phyloP scores from a whole-genome alignment of 2,329 filamentous ascomycete genomes.

The Fusarium avenaceum region DNA sequence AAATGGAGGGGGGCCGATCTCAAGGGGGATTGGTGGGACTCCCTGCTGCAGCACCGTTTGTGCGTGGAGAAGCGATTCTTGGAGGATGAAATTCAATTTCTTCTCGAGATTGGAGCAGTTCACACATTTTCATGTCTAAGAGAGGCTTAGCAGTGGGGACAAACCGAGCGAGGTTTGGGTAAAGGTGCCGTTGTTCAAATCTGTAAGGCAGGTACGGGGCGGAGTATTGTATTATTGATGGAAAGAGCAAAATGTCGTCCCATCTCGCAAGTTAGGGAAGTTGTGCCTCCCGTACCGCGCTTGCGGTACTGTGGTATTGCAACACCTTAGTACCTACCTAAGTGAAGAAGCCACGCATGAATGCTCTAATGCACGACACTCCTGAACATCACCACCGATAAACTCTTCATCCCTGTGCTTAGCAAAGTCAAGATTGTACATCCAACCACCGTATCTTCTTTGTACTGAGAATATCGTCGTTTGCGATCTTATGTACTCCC shows the following conservation, averaged over 20 bases:
- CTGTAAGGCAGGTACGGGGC: slow-evolving; percentile 4
- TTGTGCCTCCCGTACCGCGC: slow-evolving; percentile 16
- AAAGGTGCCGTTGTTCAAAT: slow-evolving; percentile 21
- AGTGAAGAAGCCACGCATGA: slow-evolving; percentile 11
- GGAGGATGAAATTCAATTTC: slow-evolving; percentile 33
- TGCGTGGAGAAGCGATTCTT: slow-evolving; percentile 37
- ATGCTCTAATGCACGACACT: neutral
- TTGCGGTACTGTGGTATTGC: slow-evolving; percentile 7
- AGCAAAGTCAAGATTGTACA: neutral
- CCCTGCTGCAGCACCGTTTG: slow-evolving; percentile 23
- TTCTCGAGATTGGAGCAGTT: slow-evolving; percentile 14
- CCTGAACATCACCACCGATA: slow-evolving; percentile 6
- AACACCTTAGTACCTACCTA: neutral
- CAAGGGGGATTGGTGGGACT: slow-evolving; percentile 40
- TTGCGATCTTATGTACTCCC: slow-evolving; percentile 2
- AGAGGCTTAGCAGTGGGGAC: neutral
- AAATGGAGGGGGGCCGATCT: slow-evolving; percentile 34
- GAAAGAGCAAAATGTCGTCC: slow-evolving; percentile 24
- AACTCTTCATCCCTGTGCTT: slow-evolving; percentile 14
- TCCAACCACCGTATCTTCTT: neutral
- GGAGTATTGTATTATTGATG: slow-evolving; percentile 10
- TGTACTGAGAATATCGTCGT: neutral
- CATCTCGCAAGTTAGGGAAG: slow-evolving; percentile 3
- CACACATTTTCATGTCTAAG: slow-evolving; percentile 1
- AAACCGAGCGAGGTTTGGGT: slow-evolving; percentile 16